phyloP scores from a whole-genome alignment of 306 rosid species.

The Parietaria judaica region DNA sequence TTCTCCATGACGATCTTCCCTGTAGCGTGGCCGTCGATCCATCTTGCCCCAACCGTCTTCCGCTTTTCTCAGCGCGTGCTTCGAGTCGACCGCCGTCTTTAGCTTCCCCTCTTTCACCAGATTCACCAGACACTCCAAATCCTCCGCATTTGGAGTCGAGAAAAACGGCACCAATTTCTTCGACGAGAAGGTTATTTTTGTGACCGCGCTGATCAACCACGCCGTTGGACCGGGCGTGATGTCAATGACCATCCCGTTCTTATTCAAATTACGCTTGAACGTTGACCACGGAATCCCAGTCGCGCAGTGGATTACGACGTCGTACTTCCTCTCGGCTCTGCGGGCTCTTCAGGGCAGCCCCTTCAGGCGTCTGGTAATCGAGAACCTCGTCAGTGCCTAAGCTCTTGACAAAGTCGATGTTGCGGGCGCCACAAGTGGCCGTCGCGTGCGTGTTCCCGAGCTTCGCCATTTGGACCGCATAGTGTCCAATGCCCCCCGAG shows the following conservation, averaged over 20 bases:
- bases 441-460: conserved; percentile 73
- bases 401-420: conserved; percentile 48
- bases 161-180: conserved; percentile 58
- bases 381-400: conserved; percentile 82
- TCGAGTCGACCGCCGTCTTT: conserved; percentile 56
- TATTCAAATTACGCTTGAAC: conserved; percentile 58
- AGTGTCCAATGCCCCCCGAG: conserved; percentile 83
- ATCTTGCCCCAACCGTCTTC: conserved; percentile 70
- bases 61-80: conserved; percentile 44
- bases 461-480: conserved; percentile 77
- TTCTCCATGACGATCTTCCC: conserved; percentile 71
- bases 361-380: conserved; percentile 69
- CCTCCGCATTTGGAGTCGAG: conserved; percentile 31
- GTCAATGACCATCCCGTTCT: conserved; percentile 58
- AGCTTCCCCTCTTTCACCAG: conserved; percentile 71
- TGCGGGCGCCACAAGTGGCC: conserved; percentile 79
- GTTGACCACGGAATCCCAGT: conserved; percentile 52
- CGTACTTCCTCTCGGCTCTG: conserved; percentile 60
- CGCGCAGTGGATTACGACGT: conserved; percentile 57
- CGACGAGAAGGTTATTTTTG: conserved; percentile 56
- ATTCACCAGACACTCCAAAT: conserved; percentile 25
- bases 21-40: conserved; percentile 68
- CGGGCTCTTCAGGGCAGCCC: conserved; percentile 60
- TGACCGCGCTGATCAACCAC: conserved; percentile 31
- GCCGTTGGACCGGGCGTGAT: conserved; percentile 35